Evolutionary conservation across 164 flowering plant genomes (phyloP).

Genomic region (Santalum album): DNA sequence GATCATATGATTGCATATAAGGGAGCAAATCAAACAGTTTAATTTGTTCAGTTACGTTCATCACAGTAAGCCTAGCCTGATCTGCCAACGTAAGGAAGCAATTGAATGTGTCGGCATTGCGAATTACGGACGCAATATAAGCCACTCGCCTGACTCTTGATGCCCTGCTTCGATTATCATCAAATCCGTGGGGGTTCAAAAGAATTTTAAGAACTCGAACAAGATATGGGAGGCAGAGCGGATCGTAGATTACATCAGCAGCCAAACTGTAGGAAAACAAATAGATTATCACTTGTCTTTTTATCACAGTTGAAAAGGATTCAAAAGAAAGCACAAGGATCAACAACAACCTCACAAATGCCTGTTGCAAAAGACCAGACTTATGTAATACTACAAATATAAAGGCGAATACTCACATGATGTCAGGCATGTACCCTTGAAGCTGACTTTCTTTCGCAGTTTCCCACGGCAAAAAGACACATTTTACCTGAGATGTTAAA

Average conservation of each 20-base stretch:
- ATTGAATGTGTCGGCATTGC: slow-evolving; percentile 66
- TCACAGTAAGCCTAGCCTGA: slow-evolving; percentile 41
- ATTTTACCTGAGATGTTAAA: slow-evolving; percentile 39
- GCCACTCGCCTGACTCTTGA: slow-evolving; percentile 36
- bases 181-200: slow-evolving; percentile 16
- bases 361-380: too few relatives aligned
- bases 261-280: slow-evolving; percentile 54
- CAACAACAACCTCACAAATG: too few relatives aligned
- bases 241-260: slow-evolving; percentile 92
- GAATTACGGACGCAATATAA: slow-evolving; percentile 74
- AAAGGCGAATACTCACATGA: slow-evolving; percentile 47
- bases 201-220: slow-evolving; percentile 50
- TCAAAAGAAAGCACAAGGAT: too few relatives aligned
- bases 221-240: slow-evolving; percentile 73
- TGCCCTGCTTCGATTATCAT: slow-evolving; percentile 1
- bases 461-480: slow-evolving; percentile 79
- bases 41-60: slow-evolving; percentile 44
- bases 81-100: slow-evolving; percentile 42
- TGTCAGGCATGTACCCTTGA: slow-evolving; percentile 42
- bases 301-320: too few relatives aligned
- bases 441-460: slow-evolving; percentile 53
- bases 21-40: slow-evolving; percentile 56
- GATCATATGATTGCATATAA: slow-evolving; percentile 60
- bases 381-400: too few relatives aligned
- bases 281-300: neutral